These are phyloP conservation scores for Bryum argenteum DNA, from an alignment of 225 moss, liverwort and hornwort species.

Conservation along the genomic window DNA sequence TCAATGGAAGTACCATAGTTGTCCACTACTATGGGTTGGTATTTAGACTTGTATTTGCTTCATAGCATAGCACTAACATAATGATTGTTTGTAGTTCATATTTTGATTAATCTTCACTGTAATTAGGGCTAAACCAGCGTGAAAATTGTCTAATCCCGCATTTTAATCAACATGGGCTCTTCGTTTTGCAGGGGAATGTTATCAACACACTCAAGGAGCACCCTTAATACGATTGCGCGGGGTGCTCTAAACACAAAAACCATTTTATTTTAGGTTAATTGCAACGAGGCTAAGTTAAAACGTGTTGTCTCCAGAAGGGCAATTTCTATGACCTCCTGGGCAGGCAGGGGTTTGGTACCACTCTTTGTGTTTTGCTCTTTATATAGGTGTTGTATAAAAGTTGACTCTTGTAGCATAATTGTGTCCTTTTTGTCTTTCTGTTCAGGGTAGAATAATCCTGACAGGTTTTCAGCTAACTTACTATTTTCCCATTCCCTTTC, in stretches of 20 bases:
- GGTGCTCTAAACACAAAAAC: constrained; percentile 25
- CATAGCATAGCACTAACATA: not conserved
- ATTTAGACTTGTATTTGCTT: no score
- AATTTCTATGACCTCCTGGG: not conserved
- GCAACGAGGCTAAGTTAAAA: constrained; percentile 17
- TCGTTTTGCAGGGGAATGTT: constrained; percentile 28
- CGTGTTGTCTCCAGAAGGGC: constrained; percentile 19
- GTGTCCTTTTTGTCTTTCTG: not conserved
- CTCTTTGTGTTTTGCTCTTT: constrained; percentile 8
- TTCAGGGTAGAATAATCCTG: constrained; percentile 1
- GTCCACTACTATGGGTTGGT: no score
- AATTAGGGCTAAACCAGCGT: no score
- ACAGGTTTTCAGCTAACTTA: no score
- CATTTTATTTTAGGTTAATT: not conserved
- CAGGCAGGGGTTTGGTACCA: constrained; percentile 7
- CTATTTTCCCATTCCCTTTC: no score
- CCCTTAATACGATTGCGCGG: constrained; percentile 27
- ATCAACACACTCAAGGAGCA: constrained; percentile 32
- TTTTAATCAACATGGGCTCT: not conserved
- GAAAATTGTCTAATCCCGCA: not conserved
- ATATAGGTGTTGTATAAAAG: not conserved
- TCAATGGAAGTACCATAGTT: no score
- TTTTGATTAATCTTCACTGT: constrained; percentile 12
- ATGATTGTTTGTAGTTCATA: not conserved
- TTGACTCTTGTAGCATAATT: not conserved